Base-by-base conservation (phyloP, 139 green algal species). In the Auxenochlorella pyrenoidosa region DNA sequence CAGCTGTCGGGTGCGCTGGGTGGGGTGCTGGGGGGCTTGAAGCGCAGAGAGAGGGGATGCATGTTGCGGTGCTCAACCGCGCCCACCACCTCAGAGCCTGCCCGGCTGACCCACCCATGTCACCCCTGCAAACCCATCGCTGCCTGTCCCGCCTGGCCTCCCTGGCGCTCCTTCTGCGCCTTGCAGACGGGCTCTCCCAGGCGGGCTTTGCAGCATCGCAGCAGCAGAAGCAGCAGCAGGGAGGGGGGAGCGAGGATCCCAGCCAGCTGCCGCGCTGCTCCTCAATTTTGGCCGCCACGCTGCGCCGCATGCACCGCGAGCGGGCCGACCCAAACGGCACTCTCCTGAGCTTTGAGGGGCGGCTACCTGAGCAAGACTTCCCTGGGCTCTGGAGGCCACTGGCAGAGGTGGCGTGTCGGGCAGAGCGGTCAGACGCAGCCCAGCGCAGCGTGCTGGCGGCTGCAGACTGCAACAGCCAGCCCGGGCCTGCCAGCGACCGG, bases 321-420 rank as follows among this genome's bases (percentile, higher is more conserved):
- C 43, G 34, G 30, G 36, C 43, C 0, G 72, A 40, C 15, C 8
- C 70, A 47, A 34, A 36, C 3, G 70, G 34, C 70, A 28, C 15
- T 18, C 44, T 77, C 60, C 28, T 85, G 63, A 60, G 44, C 34
- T 44, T 85, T n/a, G 80, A 77, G 41, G 80, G 80, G 38, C 80
- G 47, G 63, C 80, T 85, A 63, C 80, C 59, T 4, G 79, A 73
- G 8, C 15, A 75, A 0, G 79, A 43, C 24, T 84, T 54, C 22
- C 51, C 47, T 10, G 54, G 77, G 16, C 51, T 83, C n/a, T 71
- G 51, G 34, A 8, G 60, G 40, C 24, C 34, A 0, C 51, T 84
- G 79, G 79, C 38, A 75, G 59, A 43, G 32, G 51, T 75, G 59
- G 18, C 34, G 2, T 26, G 40, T 40, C 13, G 30, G 30, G 40